Base-by-base conservation (phyloP, 805 yeast species). In the Saturnispora zaruensis region DNA sequence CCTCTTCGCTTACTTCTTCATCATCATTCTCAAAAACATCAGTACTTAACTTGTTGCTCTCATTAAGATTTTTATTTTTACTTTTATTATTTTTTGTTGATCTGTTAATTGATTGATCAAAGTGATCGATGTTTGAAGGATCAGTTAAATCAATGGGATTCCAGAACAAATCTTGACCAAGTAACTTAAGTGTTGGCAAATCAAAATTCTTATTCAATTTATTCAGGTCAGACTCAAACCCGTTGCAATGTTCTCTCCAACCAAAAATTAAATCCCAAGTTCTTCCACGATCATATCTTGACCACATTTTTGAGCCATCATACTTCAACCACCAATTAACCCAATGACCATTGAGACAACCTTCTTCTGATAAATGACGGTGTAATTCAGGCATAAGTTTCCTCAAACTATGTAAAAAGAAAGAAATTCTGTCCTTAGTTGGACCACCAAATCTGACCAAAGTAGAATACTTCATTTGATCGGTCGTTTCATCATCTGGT, bases 241-340 rank as follows among this genome's bases (percentile, higher is more conserved):
- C 53, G 26, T 49, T 43, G 44, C 59, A 61, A 45, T 66, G 61
- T 9, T 72, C 71, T 57, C 90, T 74, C 81, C 90, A 87, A 1
- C 96, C 96, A 24, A 90, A 65, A 42, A 89, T 66, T 55, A 81
- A 68, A 67, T 90, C 98, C 98, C 98, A 90, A 6, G 88, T 73
- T 53, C 96, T 73, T 11, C 93, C 96, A 47, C 96, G 68, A 65
- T 88, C 96, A 51, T 73, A 74, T 53, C 84, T 76, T 41, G 89
- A 82, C 77, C 95, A 80, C 6, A 84, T 88, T 65, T 86, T 86
- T 13, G 93, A 78, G 20, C 96, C 96, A 60, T 87, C 78, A 75
- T 86, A 90, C 62, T 88, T 87, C 55, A 90, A 71, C 97, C 97
- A 90, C 96, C 96, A 90, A 37, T 87, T 75, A 24, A 89, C 71